A percentile compares a stretch with the other conserved stretches of the same genome.
Evolutionary conservation across 2,329 filamentous ascomycete genomes (phyloP).

Genomic region (Talaromyces piceae): DNA sequence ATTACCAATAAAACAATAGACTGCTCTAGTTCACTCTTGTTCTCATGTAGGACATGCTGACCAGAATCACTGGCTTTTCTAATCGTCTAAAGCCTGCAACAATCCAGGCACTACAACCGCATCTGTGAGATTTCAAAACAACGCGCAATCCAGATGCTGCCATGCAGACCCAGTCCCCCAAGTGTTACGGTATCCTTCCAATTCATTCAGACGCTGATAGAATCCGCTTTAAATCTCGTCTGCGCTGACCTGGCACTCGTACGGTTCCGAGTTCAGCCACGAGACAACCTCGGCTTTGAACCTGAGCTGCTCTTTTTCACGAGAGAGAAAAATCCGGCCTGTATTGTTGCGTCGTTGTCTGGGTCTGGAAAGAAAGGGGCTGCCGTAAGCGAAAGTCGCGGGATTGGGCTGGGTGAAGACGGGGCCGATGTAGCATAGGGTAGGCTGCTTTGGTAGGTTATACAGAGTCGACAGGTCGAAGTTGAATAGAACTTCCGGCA

Average conservation of each 20-base stretch:
- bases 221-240: slow-evolving; percentile 35
- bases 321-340: neutral
- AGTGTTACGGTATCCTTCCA: slow-evolving; percentile 40
- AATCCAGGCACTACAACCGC: neutral
- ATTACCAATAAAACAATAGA: neutral
- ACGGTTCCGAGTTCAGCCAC: neutral
- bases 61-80: neutral
- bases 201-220: slow-evolving; percentile 32
- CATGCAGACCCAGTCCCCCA: slow-evolving; percentile 41
- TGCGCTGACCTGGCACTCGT: slow-evolving; percentile 18
- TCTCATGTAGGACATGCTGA: neutral
- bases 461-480: neutral
- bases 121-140: slow-evolving; percentile 17
- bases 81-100: slow-evolving; percentile 1
- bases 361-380: neutral
- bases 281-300: neutral
- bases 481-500: neutral
- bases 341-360: neutral
- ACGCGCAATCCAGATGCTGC: slow-evolving; percentile 15
- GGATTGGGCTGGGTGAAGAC: neutral
- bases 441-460: neutral
- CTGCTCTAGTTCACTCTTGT: neutral
- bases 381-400: neutral
- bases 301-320: neutral
- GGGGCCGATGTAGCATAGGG: neutral